phyloP scores from a whole-genome alignment of 495 filamentous ascomycete species.

The Penicillium diatomitis region DNA sequence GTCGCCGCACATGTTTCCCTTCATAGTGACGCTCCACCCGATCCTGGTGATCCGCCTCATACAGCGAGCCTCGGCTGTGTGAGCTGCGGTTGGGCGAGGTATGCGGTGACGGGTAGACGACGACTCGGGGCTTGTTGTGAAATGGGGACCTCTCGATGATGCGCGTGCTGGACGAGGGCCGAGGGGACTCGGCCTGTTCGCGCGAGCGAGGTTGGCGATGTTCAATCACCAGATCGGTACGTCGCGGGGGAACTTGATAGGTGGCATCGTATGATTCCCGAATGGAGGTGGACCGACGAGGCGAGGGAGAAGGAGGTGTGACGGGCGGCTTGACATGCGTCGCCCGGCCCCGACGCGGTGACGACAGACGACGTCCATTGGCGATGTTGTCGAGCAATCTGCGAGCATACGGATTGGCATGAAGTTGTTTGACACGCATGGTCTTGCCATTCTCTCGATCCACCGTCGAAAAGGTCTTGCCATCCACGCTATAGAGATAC shows the following conservation, averaged over 20 bases:
- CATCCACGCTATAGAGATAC: slow-evolving; percentile 41
- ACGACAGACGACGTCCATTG: slow-evolving; percentile 30
- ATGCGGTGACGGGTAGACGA: slow-evolving; percentile 27
- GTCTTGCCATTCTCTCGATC: slow-evolving; percentile 35
- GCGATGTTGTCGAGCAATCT: slow-evolving; percentile 40
- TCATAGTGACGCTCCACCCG: slow-evolving; percentile 28
- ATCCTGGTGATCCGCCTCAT: slow-evolving; percentile 28
- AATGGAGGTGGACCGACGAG: not conserved
- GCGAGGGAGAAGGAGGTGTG: slow-evolving; percentile 5
- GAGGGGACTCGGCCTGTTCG: slow-evolving; percentile 8
- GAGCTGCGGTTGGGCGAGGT: slow-evolving; percentile 23
- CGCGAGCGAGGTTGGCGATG: slow-evolving; percentile 13
- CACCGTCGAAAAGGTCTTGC: slow-evolving; percentile 38
- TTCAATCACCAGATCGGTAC: slow-evolving; percentile 5
- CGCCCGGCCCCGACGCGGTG: slow-evolving; percentile 10
- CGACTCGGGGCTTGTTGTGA: slow-evolving; percentile 19
- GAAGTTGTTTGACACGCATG: slow-evolving; percentile 41
- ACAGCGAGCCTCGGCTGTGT: slow-evolving; percentile 35
- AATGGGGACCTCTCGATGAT: slow-evolving; percentile 30
- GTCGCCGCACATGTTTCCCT: slow-evolving; percentile 21
- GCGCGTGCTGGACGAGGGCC: slow-evolving; percentile 8
- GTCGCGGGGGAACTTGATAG: slow-evolving; percentile 29
- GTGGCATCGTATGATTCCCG: slow-evolving; percentile 35
- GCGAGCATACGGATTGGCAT: slow-evolving; percentile 26
- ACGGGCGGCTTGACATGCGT: slow-evolving; percentile 5